Base-by-base conservation (phyloP, 345 rosid genomes). In the Turnera subulata region DNA sequence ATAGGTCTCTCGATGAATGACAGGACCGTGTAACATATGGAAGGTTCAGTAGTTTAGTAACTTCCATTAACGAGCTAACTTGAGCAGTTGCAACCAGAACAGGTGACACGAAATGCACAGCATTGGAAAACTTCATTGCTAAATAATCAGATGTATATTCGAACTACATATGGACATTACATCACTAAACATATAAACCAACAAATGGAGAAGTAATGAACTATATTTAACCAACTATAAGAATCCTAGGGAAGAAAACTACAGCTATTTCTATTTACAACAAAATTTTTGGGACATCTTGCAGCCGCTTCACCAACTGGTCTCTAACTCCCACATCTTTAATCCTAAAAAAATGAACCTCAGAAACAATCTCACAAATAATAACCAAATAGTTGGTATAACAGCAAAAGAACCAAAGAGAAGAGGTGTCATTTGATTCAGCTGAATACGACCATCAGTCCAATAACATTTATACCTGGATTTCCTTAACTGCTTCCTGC, bases 111-210 rank as follows among this genome's bases (percentile, higher is more conserved):
- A n/a, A n/a, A n/a, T n/a, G n/a, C n/a, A n/a, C n/a, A n/a, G n/a
- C n/a, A n/a, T n/a, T n/a, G n/a, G n/a, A n/a, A n/a, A n/a, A n/a
- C n/a, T n/a, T n/a, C n/a, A n/a, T n/a, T 29, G 35, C 5, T 29
- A 3, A 29, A 3, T 29, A 4, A 29, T 4, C 35, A 29, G 35
- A 29, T 29, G 8, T 29, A 4, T 8, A 29, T 29, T 3, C 8
- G 8, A 29, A 50, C 52, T 53, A 68, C 48, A 22, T 21, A 19
- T 19, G 20, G 21, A 65, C 56, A 62, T 66, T 73, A 69, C 73
- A 69, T 56, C 44, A 57, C 66, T 11, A n/a, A 56, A 22, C 39
- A 26, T 25, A 56, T 23, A 14, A 52, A 37, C 47, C 40, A 50
- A 62, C 6, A 45, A 12, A 29, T 17, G 5, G 13, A 11, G 24